Conservation (phyloP, 176 grass and related monocot species). For the Avena sativa region DNA sequence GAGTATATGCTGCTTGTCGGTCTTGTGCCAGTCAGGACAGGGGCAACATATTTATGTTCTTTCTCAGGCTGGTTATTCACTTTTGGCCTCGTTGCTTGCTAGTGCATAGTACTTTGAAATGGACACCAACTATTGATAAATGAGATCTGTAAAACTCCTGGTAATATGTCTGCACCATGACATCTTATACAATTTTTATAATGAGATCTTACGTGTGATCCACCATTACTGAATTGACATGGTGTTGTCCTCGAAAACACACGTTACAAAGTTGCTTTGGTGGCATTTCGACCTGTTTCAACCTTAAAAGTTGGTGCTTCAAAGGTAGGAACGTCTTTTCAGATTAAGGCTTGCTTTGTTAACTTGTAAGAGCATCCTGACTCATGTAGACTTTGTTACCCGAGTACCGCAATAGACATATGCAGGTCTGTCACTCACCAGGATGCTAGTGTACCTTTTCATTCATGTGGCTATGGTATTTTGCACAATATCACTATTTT, state of each 20-base stretch:
- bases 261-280: not conserved
- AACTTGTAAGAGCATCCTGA: constrained; percentile 45
- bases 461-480: constrained; percentile 9
- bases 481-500: not conserved
- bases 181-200: constrained; percentile 9
- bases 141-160: constrained; percentile 25
- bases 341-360: constrained; percentile 41
- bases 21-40: not conserved
- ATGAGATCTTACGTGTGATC: constrained; percentile 35
- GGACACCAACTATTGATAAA: constrained; percentile 3
- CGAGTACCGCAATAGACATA: constrained; percentile 13
- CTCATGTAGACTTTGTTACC: not conserved
- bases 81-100: constrained; percentile 8
- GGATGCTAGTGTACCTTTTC: constrained; percentile 31
- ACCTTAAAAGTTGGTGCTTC: constrained; percentile 6
- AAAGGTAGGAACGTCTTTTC: constrained; percentile 32
- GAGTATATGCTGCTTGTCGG: not conserved
- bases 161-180: constrained; percentile 15
- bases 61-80: constrained; percentile 1
- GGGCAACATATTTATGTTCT: not conserved
- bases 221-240: constrained; percentile 8
- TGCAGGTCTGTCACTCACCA: constrained; percentile 15
- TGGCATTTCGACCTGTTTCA: constrained; percentile 9
- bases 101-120: not conserved
- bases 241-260: not conserved